Evolutionary conservation across 768 basidiomycete species (phyloP).

Genomic region (Pulveroboletus sp.): DNA sequence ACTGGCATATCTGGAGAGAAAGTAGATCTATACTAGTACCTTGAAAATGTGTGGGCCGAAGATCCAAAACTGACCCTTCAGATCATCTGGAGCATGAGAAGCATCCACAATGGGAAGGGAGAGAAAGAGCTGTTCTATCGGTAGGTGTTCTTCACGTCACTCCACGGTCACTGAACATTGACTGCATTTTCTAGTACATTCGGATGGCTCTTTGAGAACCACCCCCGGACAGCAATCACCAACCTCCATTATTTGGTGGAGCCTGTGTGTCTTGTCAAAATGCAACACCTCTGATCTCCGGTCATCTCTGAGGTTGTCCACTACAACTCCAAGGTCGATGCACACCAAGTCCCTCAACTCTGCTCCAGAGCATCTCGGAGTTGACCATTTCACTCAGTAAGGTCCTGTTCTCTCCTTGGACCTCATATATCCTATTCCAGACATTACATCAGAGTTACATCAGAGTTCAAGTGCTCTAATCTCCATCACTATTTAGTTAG

Average conservation of each 20-base stretch:
- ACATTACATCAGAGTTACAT: too few relatives aligned
- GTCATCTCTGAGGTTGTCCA: too few relatives aligned
- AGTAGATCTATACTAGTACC: conserved; percentile 35
- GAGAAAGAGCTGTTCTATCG: conserved; percentile 59
- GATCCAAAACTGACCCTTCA: conserved; percentile 56
- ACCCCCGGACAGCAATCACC: conserved; percentile 63
- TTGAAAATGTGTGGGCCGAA: conserved; percentile 53
- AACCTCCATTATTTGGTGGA: conserved; percentile 55
- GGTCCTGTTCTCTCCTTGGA: too few relatives aligned
- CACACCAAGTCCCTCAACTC: too few relatives aligned
- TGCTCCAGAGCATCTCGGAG: too few relatives aligned
- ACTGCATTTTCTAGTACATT: conserved; percentile 38
- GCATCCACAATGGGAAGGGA: conserved; percentile 67
- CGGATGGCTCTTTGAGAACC: conserved; percentile 65
- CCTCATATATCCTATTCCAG: too few relatives aligned
- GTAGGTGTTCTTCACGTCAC: conserved; percentile 25
- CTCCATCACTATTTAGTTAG: too few relatives aligned
- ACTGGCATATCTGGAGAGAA: conserved; percentile 13
- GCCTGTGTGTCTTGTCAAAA: conserved; percentile 53
- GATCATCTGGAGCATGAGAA: conserved; percentile 64
- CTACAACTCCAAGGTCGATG: too few relatives aligned
- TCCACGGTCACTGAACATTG: neutral
- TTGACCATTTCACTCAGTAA: too few relatives aligned
- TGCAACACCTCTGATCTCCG: too few relatives aligned
- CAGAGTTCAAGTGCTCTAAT: too few relatives aligned